Percentiles rank a stretch among this genome's conserved stretches.
Conservation (phyloP, 2,329 filamentous ascomycete genomes). For the Ciborinia camelliae region DNA sequence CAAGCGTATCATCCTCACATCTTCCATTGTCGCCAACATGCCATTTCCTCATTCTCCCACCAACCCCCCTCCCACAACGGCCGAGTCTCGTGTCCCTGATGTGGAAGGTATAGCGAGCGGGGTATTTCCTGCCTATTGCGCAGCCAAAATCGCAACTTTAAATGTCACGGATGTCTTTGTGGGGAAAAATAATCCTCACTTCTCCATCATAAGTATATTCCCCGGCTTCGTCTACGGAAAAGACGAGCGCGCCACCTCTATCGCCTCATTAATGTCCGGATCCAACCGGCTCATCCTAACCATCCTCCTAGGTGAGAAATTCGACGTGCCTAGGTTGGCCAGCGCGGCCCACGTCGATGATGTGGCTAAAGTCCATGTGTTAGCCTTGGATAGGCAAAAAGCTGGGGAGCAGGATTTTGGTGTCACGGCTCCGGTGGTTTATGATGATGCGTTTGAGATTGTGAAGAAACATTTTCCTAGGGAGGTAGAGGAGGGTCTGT, state of each 20-base stretch:
- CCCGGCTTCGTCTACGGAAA: constrained; percentile 7
- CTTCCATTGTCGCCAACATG: neutral
- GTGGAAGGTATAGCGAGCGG: neutral
- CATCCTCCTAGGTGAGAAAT: neutral
- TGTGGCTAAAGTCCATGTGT: neutral
- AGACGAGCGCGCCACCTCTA: neutral
- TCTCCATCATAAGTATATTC: neutral
- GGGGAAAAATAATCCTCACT: neutral
- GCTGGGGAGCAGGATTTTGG: neutral
- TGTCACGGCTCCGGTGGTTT: neutral
- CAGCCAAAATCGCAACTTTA: constrained; percentile 11
- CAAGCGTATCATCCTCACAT: constrained; percentile 2
- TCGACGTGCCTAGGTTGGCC: neutral
- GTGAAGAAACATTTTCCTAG: constrained; percentile 14
- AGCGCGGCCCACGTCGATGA: neutral
- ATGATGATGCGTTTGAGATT: constrained; percentile 5
- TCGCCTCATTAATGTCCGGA: neutral
- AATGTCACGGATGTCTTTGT: neutral
- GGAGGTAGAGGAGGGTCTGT: constrained; percentile 2
- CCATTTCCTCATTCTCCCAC: neutral
- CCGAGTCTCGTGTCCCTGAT: neutral
- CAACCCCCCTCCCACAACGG: neutral
- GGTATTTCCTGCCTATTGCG: constrained; percentile 7
- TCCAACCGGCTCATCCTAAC: neutral
- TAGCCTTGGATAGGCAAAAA: neutral